A percentile compares a stretch with the other conserved stretches of the same genome.
Evolutionary conservation across 805 yeast genomes (phyloP).

Genomic region (Candida cerambycidarum): DNA sequence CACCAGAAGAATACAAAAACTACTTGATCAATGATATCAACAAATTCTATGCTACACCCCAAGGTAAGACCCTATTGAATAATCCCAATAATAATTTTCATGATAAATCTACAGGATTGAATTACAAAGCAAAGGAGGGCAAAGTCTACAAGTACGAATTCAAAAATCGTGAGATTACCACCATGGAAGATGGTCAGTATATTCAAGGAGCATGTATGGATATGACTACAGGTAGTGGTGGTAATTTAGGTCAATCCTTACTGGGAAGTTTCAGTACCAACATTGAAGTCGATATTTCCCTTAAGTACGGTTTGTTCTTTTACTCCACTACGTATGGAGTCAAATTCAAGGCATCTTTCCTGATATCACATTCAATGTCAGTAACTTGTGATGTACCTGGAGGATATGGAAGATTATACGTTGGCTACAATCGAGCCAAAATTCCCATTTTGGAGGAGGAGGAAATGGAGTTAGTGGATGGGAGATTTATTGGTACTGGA

Average conservation of each 20-base stretch:
- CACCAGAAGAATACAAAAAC: neutral
- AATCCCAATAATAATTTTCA: constrained; percentile 5
- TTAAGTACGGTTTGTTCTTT: neutral
- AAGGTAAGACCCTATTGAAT: neutral
- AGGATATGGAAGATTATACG: constrained; percentile 5
- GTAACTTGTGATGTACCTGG: constrained; percentile 7
- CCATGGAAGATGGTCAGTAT: neutral
- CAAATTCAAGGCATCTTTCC: neutral
- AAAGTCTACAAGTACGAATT: constrained; percentile 1
- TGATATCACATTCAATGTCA: constrained; percentile 1
- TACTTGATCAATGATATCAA: constrained; percentile 5
- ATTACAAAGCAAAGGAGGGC: constrained; percentile 2
- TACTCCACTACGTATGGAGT: constrained; percentile 2
- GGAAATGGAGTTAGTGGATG: neutral
- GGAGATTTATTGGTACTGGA: neutral
- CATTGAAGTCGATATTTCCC: neutral
- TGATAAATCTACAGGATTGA: neutral
- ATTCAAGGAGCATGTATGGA: constrained; percentile 11
- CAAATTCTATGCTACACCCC: constrained; percentile 1
- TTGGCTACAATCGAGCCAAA: constrained; percentile 1
- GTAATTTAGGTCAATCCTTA: constrained; percentile 4
- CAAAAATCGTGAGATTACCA: neutral
- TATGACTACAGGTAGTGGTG: constrained; percentile 9
- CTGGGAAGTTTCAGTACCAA: neutral
- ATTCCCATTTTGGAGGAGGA: constrained; percentile 3